Conservation (phyloP, 306 rosid genomes). For the Ochetophila trinervis region DNA sequence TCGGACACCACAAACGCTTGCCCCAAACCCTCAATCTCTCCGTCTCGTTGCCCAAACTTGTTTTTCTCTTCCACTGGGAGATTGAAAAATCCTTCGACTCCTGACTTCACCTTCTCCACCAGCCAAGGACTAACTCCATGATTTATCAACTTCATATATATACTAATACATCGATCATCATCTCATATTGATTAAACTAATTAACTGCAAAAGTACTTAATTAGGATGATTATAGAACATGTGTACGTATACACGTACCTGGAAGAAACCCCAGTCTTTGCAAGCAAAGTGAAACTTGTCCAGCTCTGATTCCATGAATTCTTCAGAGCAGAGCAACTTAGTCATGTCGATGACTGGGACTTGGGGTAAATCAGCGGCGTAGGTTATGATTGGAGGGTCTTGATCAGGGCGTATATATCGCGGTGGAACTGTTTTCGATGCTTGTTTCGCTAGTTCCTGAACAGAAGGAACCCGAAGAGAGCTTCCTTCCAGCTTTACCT, state of each 20-base stretch:
- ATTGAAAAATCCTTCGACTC: slow-evolving; percentile 27
- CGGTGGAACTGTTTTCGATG: slow-evolving; percentile 27
- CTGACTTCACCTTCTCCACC: slow-evolving; percentile 37
- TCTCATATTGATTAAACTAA: too few species aligned
- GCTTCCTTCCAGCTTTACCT: background rate
- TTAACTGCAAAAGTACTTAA: too few species aligned
- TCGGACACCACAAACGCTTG: slow-evolving; percentile 43
- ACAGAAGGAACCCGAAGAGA: slow-evolving; percentile 31
- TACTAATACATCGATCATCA: too few species aligned
- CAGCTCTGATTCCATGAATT: slow-evolving; percentile 25
- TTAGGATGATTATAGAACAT: background rate
- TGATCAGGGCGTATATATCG: slow-evolving; percentile 30
- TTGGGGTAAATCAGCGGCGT: slow-evolving; percentile 34
- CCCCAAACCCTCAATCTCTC: slow-evolving; percentile 43
- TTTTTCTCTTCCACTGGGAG: slow-evolving; percentile 42
- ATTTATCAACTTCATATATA: slow-evolving; percentile 17
- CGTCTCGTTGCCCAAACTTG: slow-evolving; percentile 30
- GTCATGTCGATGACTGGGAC: slow-evolving; percentile 41
- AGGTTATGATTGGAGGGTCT: slow-evolving; percentile 24
- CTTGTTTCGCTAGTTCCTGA: slow-evolving; percentile 27
- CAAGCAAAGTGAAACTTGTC: slow-evolving; percentile 39
- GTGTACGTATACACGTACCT: slow-evolving; percentile 13
- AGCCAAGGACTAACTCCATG: slow-evolving; percentile 39
- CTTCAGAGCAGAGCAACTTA: slow-evolving; percentile 18
- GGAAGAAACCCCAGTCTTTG: slow-evolving; percentile 58